Evolutionary conservation across 2,329 filamentous ascomycete species (phyloP).

Genomic region (Fusarium poae): DNA sequence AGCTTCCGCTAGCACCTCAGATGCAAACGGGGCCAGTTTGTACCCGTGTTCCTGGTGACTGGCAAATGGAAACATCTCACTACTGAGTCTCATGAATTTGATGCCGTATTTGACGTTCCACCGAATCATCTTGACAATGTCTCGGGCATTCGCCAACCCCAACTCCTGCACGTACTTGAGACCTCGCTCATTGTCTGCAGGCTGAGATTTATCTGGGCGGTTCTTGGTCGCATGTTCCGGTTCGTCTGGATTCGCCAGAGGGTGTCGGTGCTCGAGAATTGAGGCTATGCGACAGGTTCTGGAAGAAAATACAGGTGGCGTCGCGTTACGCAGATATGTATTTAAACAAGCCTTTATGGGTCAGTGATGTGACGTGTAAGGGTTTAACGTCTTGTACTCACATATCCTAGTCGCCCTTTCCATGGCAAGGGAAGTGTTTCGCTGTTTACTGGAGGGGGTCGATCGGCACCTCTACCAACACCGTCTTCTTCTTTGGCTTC

Average conservation of each 20-base stretch:
- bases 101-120: constrained; percentile 96
- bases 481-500: constrained; percentile 44
- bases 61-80: constrained; percentile 97
- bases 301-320: constrained; percentile 88
- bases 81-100: constrained; percentile 91
- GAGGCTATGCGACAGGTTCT: constrained; percentile 92
- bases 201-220: constrained; percentile 79
- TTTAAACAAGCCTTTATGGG: constrained; percentile 81
- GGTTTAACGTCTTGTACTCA: constrained; percentile 57
- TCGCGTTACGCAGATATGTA: constrained; percentile 86
- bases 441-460: constrained; percentile 85
- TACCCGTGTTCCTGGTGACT: constrained; percentile 91
- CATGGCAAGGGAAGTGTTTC: constrained; percentile 87
- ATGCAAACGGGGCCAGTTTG: constrained; percentile 84
- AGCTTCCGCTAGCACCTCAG: constrained; percentile 79
- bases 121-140: constrained; percentile 85
- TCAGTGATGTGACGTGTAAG: constrained; percentile 21
- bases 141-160: constrained; percentile 83
- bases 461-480: constrained; percentile 56
- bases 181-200: constrained; percentile 75
- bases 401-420: constrained; percentile 91
- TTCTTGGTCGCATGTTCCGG: constrained; percentile 89
- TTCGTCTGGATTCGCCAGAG: constrained; percentile 78
- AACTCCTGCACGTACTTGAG: constrained; percentile 80
- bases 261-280: constrained; percentile 89